A percentile compares a stretch with the other conserved stretches of the same genome.
Conservation (phyloP, 169 alveolate species). For the Plasmodium adleri region DNA sequence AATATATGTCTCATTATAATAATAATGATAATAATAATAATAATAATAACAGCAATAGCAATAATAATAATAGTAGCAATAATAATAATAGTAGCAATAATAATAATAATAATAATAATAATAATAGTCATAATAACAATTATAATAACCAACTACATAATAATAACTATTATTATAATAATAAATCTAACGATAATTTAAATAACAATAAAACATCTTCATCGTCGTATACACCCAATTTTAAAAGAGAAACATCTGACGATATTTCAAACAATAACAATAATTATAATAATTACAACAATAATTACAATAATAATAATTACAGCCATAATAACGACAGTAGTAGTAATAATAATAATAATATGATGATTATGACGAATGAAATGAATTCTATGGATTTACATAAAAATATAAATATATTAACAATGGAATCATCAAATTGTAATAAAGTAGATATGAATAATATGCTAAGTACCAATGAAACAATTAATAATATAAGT, state of each 20-base stretch:
- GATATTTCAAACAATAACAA: constrained; percentile 7
- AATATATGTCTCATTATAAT: constrained; percentile 23
- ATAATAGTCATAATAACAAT: too few species aligned
- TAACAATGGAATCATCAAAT: background rate
- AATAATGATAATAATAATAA: constrained; percentile 4
- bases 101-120: too few species aligned
- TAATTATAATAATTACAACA: background rate
- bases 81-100: background rate
- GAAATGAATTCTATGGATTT: constrained; percentile 9
- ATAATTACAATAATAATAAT: background rate
- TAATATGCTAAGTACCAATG: constrained; percentile 10
- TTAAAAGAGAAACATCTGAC: constrained; percentile 52
- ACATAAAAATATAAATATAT: constrained; percentile 9
- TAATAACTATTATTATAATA: too few species aligned
- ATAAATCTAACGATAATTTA: too few species aligned
- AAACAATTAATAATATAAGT: background rate
- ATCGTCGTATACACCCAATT: background rate
- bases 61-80: constrained; percentile 2
- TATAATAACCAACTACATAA: too few species aligned
- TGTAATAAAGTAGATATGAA: constrained; percentile 21
- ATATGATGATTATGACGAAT: background rate
- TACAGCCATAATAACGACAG: background rate
- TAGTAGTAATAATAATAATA: background rate
- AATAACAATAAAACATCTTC: too few species aligned
- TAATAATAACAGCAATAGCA: constrained; percentile 9